Evolutionary conservation across 805 yeast genomes (phyloP), one percentile per base, ranked within the genome.

Genomic region (Barnettozyma sp.): DNA sequence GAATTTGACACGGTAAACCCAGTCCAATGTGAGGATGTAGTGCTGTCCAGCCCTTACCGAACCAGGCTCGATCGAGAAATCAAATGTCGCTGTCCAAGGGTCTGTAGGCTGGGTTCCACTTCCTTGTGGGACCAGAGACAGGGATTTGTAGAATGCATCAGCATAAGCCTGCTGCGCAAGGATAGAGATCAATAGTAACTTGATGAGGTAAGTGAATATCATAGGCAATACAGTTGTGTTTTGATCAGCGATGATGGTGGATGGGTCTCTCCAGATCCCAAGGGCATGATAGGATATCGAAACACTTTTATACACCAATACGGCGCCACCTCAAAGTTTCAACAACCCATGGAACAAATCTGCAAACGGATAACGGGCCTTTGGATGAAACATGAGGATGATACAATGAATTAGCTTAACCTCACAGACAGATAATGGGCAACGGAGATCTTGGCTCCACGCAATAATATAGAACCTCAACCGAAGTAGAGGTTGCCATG

Each of bases 1-100:
- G 33, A 63, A 60, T 31, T 58, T 55, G 22, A 62, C 40, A 32
- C 64, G 56, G 42, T 61, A 62, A 18, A 62, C 55, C 34, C 52
- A 39, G 7, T 60, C 56, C 44, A 64, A 38, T 3, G 35, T 31
- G 6, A 62, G 21, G 4, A 48, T 30, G 38, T 55, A 61, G 4
- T 29, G 28, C 19, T 33, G 36, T 13, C 44, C 52, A 9, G 37
- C 17, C 10, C 25, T 27, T 15, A 42, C 38, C 18, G 55, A 55
- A 14, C 55, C 62, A 13, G 41, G 21, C 3, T 43, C 34, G 15
- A 60, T 43, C 8, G 35, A 29, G 38, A 50, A 63, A 10, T 46
- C 54, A 16, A 63, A 44, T 2, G 52, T 38, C 11, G 59, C 59
- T 8, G 47, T 42, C 67, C 67, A 63, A 22, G 59, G 58, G 29